Evolutionary conservation across 495 filamentous ascomycete species (phyloP).

Genomic region (Chaetomium fimeti): DNA sequence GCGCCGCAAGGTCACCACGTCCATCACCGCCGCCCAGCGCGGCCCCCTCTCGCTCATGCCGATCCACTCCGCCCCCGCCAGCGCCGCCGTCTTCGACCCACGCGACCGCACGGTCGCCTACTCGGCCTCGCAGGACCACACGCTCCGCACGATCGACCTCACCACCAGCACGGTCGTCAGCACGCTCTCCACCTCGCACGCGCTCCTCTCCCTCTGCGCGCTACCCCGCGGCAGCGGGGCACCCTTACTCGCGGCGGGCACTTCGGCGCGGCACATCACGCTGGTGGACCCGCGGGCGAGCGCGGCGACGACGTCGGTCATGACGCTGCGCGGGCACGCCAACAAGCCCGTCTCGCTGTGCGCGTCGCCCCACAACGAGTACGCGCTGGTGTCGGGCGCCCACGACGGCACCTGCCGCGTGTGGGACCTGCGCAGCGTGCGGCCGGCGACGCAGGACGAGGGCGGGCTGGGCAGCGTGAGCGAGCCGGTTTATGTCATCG

Average conservation of each 20-base stretch:
- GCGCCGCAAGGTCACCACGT: conserved; percentile 69
- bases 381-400: conserved; percentile 75
- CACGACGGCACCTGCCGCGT: conserved; percentile 88
- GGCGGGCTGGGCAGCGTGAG: conserved; percentile 62
- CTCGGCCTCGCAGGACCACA: conserved; percentile 84
- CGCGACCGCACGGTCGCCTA: conserved; percentile 85
- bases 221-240: conserved; percentile 53
- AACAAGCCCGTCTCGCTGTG: conserved; percentile 76
- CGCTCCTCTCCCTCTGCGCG: conserved; percentile 71
- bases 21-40: conserved; percentile 64
- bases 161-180: conserved; percentile 70
- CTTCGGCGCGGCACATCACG: conserved; percentile 80
- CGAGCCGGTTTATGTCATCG: conserved; percentile 77
- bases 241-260: conserved; percentile 78
- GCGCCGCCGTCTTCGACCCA: conserved; percentile 76
- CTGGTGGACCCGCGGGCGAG: conserved; percentile 82
- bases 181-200: conserved; percentile 75
- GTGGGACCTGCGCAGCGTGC: conserved; percentile 83
- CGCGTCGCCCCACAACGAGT: conserved; percentile 68
- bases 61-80: conserved; percentile 69
- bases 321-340: conserved; percentile 86
- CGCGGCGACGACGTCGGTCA: conserved; percentile 68
- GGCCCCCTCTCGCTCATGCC: conserved; percentile 73
- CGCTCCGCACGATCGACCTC: conserved; percentile 86
- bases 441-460: conserved; percentile 60